Conservation (phyloP, 306 rosid genomes). For the Prunus davidiana region DNA sequence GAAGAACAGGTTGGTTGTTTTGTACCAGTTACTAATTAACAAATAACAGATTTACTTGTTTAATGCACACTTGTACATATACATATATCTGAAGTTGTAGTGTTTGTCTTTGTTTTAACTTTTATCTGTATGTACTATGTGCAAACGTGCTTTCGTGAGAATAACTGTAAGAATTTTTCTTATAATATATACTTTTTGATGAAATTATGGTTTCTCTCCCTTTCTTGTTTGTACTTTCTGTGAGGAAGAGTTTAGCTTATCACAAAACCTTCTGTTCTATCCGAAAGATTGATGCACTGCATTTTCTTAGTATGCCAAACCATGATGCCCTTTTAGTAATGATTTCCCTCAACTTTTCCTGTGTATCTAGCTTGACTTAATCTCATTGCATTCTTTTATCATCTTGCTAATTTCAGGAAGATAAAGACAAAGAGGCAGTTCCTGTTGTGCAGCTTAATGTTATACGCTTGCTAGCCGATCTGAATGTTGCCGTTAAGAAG, state of each 20-base stretch:
- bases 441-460: slow-evolving; percentile 88
- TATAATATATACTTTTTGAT: neutral
- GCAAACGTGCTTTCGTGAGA: neutral
- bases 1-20: slow-evolving; percentile 74
- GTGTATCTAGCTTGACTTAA: slow-evolving; percentile 3
- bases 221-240: neutral
- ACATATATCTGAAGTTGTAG: neutral
- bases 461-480: slow-evolving; percentile 76
- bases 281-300: neutral
- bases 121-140: neutral
- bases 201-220: neutral
- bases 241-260: neutral
- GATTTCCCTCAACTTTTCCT: neutral
- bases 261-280: neutral
- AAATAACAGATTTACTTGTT: slow-evolving; percentile 10
- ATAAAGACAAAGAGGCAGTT: slow-evolving; percentile 73
- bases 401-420: slow-evolving; percentile 57
- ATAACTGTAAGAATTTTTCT: neutral
- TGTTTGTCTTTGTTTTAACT: neutral
- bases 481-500: slow-evolving; percentile 72
- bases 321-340: neutral
- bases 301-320: neutral
- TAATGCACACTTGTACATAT: neutral
- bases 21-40: slow-evolving; percentile 7
- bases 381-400: slow-evolving; percentile 17